Conservation (phyloP, 1,284 basidiomycete genomes). For the Cryptococcus sp. region DNA sequence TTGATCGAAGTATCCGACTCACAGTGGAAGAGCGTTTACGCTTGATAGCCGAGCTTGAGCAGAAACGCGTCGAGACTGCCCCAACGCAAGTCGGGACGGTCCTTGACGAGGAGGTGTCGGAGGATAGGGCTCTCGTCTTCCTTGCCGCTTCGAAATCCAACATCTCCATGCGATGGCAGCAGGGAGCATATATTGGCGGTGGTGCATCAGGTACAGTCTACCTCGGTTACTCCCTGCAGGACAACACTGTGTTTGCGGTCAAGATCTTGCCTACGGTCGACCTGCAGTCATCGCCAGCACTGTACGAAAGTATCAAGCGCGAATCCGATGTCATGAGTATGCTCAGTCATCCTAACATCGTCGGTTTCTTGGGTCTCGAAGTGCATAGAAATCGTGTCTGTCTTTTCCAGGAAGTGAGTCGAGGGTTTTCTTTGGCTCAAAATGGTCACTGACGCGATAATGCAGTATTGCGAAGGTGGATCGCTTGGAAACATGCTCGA, state of each 20-base stretch:
- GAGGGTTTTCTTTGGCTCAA: background rate
- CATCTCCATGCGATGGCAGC: constrained; percentile 97
- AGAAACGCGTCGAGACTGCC: constrained; percentile 60
- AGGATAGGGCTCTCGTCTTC: constrained; percentile 87
- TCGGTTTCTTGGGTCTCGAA: constrained; percentile 99
- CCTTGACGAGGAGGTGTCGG: constrained; percentile 83
- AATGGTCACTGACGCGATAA: background rate
- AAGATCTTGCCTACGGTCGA: constrained; percentile 99
- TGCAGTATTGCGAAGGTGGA: constrained; percentile 90
- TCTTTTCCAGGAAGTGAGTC: constrained; percentile 20
- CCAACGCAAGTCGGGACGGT: constrained; percentile 79
- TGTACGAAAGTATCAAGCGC: constrained; percentile 93
- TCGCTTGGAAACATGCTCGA: constrained; percentile 87
- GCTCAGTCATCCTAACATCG: constrained; percentile 96
- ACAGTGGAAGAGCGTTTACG: constrained; percentile 70
- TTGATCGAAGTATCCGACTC: constrained; percentile 65
- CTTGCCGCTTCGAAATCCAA: constrained; percentile 90
- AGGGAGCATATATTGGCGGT: constrained; percentile 94
- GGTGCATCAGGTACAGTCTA: constrained; percentile 99
- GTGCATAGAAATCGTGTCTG: constrained; percentile 50
- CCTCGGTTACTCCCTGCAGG: constrained; percentile 93
- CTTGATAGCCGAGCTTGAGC: constrained; percentile 67
- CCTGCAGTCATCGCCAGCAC: constrained; percentile 73
- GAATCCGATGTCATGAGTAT: constrained; percentile 99
- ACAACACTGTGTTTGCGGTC: constrained; percentile 96